These are phyloP conservation scores for Kodamaea kaohsiungensis DNA, from an alignment of 805 yeast genomes.

Conservation along the genomic window DNA sequence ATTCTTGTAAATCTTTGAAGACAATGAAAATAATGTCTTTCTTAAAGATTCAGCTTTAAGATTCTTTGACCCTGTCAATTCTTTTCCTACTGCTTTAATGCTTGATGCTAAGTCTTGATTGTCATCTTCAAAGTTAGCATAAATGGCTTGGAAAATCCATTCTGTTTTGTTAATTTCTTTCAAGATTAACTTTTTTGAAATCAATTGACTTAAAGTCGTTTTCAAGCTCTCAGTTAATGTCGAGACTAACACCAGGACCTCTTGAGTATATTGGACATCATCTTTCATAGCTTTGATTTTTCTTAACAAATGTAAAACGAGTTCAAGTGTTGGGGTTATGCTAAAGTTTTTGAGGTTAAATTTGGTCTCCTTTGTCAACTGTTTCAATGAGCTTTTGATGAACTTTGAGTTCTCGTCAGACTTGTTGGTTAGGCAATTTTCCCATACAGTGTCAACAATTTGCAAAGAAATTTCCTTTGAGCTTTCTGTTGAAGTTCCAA, in stretches of 20 bases:
- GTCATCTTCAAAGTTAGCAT: background rate
- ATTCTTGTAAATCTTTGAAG: constrained; percentile 1
- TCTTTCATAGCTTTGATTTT: background rate
- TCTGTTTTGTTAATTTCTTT: background rate
- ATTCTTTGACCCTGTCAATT: background rate
- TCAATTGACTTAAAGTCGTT: constrained; percentile 1
- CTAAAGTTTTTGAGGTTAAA: background rate
- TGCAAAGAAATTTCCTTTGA: constrained; percentile 6
- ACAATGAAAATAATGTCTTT: background rate
- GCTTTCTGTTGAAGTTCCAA: background rate
- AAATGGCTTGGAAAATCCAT: constrained; percentile 5
- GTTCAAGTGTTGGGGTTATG: constrained; percentile 4
- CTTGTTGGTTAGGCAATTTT: background rate
- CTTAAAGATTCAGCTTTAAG: background rate
- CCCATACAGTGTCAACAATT: constrained; percentile 4
- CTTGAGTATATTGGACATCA: background rate
- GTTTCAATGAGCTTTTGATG: background rate
- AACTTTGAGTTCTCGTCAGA: background rate
- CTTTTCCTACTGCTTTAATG: constrained; percentile 1
- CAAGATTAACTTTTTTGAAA: constrained; percentile 1
- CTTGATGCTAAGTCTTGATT: background rate
- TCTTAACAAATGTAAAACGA: constrained; percentile 6
- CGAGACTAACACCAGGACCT: background rate
- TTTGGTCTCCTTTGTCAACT: background rate
- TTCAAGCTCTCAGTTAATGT: constrained; percentile 2